Evolutionary conservation across 768 basidiomycete genomes (phyloP).

Genomic region (Tephrocybe sp.): DNA sequence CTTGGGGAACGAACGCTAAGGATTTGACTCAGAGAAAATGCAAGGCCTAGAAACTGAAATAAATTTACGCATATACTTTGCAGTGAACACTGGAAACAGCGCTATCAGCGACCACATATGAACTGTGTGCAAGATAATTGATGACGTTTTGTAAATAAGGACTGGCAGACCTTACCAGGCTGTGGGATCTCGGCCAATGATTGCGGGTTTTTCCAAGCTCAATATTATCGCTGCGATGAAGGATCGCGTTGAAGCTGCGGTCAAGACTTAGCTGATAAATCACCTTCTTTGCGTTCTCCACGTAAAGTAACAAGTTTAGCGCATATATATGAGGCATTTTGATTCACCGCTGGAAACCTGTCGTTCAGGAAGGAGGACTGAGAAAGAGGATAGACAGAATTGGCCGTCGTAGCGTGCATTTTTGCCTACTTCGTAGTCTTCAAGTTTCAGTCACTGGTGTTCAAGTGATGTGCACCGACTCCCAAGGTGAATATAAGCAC

Average conservation of each 20-base stretch:
- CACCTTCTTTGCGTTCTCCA: slow-evolving; percentile 69
- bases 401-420: no score
- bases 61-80: slow-evolving; percentile 74
- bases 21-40: slow-evolving; percentile 1
- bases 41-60: background rate
- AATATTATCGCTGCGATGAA: slow-evolving; percentile 52
- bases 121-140: slow-evolving; percentile 26
- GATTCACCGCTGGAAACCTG: background rate
- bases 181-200: slow-evolving; percentile 71
- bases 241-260: background rate
- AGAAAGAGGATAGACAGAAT: background rate
- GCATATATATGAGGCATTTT: slow-evolving; percentile 49
- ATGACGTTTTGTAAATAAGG: background rate
- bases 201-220: slow-evolving; percentile 60
- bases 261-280: background rate
- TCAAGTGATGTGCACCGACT: no score
- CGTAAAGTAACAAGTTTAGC: slow-evolving; percentile 68
- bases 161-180: slow-evolving; percentile 50
- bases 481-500: no score
- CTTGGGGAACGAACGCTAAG: slow-evolving; percentile 65
- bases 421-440: no score
- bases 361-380: background rate
- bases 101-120: slow-evolving; percentile 64
- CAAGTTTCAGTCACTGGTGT: no score
- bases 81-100: slow-evolving; percentile 74